Evolutionary conservation across 352 stramenopile genomes (phyloP), one percentile per base, ranked within the genome.

Genomic region (Globisporangium rhizosaccharum): DNA sequence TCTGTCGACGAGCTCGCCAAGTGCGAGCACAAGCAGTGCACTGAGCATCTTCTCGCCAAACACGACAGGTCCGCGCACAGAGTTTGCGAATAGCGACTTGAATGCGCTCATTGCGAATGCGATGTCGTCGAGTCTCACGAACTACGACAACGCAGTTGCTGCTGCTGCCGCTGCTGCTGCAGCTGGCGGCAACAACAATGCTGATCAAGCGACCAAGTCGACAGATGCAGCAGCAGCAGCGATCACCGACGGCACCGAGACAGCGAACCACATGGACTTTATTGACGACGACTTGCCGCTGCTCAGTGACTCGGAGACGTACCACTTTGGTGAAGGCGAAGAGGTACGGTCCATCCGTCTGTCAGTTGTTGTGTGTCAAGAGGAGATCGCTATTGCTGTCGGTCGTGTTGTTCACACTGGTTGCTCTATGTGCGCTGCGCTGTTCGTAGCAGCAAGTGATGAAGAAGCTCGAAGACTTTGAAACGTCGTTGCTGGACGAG

Each of bases 391-490:
- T 23, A 42, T 53, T 23, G 23, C 20, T 12, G 48, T 3, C n/a
- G 23, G 15, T 37, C 8, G 23, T 55, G 44, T 53, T 52, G 41
- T 44, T 69, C 63, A 73, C 73, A 44, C 39, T 18, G 51, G 64
- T 46, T 63, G 39, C 20, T 49, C 46, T 60, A 20, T 18, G 12
- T 61, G 49, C 62, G 52, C 11, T 51, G 55, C 33, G 33, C 8
- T 10, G 59, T 30, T 49, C 17, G 63, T 75, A 88, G 77, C 76
- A 94, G 71, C 67, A 87, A 62, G 85, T 94, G 51, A 92, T 94
- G 82, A 87, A 87, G 68, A 91, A 89, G 59, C 70, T 94, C 44
- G 85, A 94, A 50, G 85, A 94, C 66, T 92, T 94, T 63, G 85
- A 94, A 58, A 80, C 83, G 49, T 92, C 83, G n/a, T 60, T 94